Percentiles rank a stretch among this genome's conserved stretches.
These are phyloP conservation scores for Corymbia citriodora DNA, from an alignment of 441 rosid genomes.

Conservation along the genomic window DNA sequence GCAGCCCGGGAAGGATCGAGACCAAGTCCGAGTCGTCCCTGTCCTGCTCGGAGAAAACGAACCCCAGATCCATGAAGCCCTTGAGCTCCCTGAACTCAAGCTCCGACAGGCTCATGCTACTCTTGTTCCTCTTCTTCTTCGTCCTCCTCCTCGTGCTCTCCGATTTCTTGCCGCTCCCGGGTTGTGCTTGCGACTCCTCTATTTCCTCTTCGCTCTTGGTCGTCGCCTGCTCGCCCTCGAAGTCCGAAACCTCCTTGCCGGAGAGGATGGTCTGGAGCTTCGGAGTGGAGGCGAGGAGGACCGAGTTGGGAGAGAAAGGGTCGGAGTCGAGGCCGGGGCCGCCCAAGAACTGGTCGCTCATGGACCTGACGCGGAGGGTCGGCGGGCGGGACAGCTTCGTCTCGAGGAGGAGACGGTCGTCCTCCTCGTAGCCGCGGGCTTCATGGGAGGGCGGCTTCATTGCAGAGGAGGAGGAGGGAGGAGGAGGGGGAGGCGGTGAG, in stretches of 20 bases:
- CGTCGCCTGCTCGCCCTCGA: neutral
- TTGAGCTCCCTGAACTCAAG: slow-evolving; percentile 54
- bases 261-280: slow-evolving; percentile 47
- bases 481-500: neutral
- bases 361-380: slow-evolving; percentile 27
- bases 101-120: slow-evolving; percentile 49
- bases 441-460: slow-evolving; percentile 3
- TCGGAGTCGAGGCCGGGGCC: slow-evolving; percentile 12
- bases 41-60: slow-evolving; percentile 60
- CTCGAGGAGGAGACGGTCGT: slow-evolving; percentile 2
- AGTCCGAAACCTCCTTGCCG: slow-evolving; percentile 33
- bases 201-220: neutral
- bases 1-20: slow-evolving; percentile 52
- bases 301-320: slow-evolving; percentile 35
- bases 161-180: neutral
- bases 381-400: slow-evolving; percentile 7
- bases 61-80: slow-evolving; percentile 69
- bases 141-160: neutral
- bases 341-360: slow-evolving; percentile 38
- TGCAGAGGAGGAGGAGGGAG: neutral
- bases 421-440: neutral
- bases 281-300: slow-evolving; percentile 15
- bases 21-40: slow-evolving; percentile 34
- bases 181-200: neutral
- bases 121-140: neutral